These are phyloP conservation scores for Allantophomopsis cytisporea DNA, from an alignment of 2,329 filamentous ascomycete species.

Conservation along the genomic window DNA sequence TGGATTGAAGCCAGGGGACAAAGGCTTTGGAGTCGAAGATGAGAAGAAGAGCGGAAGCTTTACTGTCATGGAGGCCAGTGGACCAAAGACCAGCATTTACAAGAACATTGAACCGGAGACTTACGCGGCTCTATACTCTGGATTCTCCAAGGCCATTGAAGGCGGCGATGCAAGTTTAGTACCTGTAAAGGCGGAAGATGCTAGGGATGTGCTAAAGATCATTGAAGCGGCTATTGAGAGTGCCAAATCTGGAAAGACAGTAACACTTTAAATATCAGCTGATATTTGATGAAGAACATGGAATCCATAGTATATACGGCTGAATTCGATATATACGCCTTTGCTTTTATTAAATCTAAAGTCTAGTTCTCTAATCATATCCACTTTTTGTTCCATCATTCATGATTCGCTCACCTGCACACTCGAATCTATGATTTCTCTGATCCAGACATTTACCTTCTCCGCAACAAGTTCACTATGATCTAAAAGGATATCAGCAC, in stretches of 20 bases:
- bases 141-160: constrained; percentile 34
- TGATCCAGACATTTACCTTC: constrained; percentile 20
- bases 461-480: constrained; percentile 34
- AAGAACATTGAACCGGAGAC: constrained; percentile 51
- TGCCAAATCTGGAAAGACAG: constrained; percentile 29
- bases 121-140: constrained; percentile 53
- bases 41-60: constrained; percentile 43
- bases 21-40: constrained; percentile 51
- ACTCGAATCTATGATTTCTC: no score
- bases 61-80: constrained; percentile 36
- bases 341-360: no score
- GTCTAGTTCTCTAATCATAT: no score
- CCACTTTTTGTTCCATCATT: no score
- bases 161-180: constrained; percentile 31
- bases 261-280: neutral
- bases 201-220: constrained; percentile 36
- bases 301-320: no score
- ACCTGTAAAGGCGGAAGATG: constrained; percentile 37
- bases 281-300: no score
- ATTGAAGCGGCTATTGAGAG: constrained; percentile 41
- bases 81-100: constrained; percentile 31
- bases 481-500: constrained; percentile 13
- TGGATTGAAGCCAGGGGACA: constrained; percentile 46
- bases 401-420: no score
- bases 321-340: no score